Evolutionary conservation across 805 yeast genomes (phyloP), one percentile per base, ranked within the genome.

Genomic region (Lachancea meyersii): DNA sequence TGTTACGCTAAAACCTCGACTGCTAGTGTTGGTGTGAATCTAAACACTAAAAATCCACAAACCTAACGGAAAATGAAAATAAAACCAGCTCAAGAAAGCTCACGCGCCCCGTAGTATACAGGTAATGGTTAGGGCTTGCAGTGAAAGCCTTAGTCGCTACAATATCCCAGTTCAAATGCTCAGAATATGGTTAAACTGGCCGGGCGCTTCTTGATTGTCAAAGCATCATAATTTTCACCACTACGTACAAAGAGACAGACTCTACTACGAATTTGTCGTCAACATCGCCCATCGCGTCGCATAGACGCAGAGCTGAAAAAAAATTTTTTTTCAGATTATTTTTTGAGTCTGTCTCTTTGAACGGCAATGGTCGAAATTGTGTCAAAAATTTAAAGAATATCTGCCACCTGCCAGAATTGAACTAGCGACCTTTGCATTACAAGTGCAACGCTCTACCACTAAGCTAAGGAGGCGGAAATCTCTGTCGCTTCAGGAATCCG

Each of bases 401-500:
- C 27, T 79, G 86, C 86, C 86, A 68, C 77, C 75, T 80, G 84
- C 83, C 86, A 80, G 87, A 79, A 79, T 81, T 80, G 87, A 81
- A 81, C 88, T 82, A 81, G 86, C 87, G 91, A 83, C 88, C 91
- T 82, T 82, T 82, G 93, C 94, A 84, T 84, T 86, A 86, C 96
- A 86, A 86, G 96, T 86, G 96, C 95, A 83, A 84, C 95, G 95
- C 95, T 86, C 93, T 86, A 86, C 95, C 95, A 84, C 96, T 86
- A 85, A 86, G 95, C 95, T 86, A 86, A 86, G 77, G 80, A 76
- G 95, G 95, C 95, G 14, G 18, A 13, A 17, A 30, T 26, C n/a
- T n/a, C n/a, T n/a, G n/a, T n/a, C n/a, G n/a, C n/a, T n/a, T n/a
- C n/a, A n/a, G n/a, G n/a, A n/a, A n/a, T n/a, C n/a, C 9, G 26